Base-by-base conservation (phyloP, 2,329 filamentous ascomycete species). In the Calonectria fujianensis region DNA sequence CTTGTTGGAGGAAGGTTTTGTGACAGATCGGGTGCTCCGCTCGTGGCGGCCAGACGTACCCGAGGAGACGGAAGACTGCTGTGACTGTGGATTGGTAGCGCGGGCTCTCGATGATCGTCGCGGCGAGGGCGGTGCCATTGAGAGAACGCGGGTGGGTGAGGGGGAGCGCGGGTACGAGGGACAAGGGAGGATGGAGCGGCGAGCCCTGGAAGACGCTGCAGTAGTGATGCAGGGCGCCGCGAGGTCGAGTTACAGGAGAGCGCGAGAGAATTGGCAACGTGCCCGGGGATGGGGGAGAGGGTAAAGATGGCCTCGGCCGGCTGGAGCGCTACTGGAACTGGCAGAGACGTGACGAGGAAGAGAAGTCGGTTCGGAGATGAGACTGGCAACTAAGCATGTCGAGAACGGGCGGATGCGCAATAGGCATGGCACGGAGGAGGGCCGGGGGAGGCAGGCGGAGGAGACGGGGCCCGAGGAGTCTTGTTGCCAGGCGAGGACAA, bases 51-150 rank as follows among this genome's bases (percentile, higher is more conserved):
- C 91, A 75, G 95, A 96, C 52, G 94, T 93, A 82, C 94, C 94
- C 74, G 93, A 96, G 52, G 95, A 96, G 65, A 94, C 93, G 76
- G 94, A 95, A 77, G 94, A 95, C 81, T 95, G 93, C 81, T 95
- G 93, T 81, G 93, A 92, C 86, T 92, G 91, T 82, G 93, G 91
- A 88, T 96, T 94, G 81, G 92, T 93, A 82, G 92, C 92, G 84
- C 95, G 94, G 88, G 95, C 95, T 90, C 96, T 93, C 86, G 96
- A 97, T 83, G 96, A 98, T 85, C 96, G 95, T 87, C 96, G 94
- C 85, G 94, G 95, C 84, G 94, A 91, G 80, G 87, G 87, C 83
- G 88, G 90, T 89, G 90, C 90, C 90, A 91, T 91, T 88, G 87
- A 88, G 84, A 64, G 73, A 73, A 79, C 69, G 72, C 70, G 75